Conservation (phyloP, 73 alveolate genomes). For the Uronychia binucleata region DNA sequence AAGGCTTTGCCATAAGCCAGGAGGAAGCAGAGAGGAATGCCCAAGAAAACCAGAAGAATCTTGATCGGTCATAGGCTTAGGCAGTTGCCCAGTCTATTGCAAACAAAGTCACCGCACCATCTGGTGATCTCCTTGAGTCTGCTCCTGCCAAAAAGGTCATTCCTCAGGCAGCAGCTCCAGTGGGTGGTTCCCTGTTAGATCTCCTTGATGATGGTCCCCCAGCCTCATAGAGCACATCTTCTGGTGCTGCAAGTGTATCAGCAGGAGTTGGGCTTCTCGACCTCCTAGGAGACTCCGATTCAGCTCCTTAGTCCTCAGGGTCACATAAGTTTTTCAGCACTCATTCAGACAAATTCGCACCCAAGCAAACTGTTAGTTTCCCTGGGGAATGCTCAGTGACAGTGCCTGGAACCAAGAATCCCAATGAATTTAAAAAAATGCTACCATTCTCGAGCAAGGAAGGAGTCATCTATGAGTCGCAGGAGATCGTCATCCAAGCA, state of each 20-base stretch:
- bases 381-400: conserved; percentile 11
- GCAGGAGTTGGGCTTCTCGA: conserved; percentile 8
- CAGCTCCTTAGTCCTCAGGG: conserved; percentile 10
- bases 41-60: conserved; percentile 7
- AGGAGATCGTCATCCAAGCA: conserved; percentile 4
- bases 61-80: background rate
- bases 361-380: conserved; percentile 37
- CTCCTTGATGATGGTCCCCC: conserved; percentile 7
- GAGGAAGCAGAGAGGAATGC: conserved; percentile 43
- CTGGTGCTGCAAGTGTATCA: background rate
- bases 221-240: background rate
- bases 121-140: background rate
- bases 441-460: conserved; percentile 44
- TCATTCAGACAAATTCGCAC: conserved; percentile 45
- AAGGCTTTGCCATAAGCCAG: conserved; percentile 39
- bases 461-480: conserved; percentile 44
- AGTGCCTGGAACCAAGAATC: conserved; percentile 1
- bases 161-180: background rate
- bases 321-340: conserved; percentile 17
- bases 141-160: background rate
- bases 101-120: background rate
- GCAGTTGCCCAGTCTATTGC: background rate
- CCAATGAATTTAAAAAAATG: conserved; percentile 47
- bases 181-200: too few relatives aligned
- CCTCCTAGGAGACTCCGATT: conserved; percentile 1